phyloP scores from a whole-genome alignment of 202 grass and related monocot genomes.

The Elaeis oleifera region DNA sequence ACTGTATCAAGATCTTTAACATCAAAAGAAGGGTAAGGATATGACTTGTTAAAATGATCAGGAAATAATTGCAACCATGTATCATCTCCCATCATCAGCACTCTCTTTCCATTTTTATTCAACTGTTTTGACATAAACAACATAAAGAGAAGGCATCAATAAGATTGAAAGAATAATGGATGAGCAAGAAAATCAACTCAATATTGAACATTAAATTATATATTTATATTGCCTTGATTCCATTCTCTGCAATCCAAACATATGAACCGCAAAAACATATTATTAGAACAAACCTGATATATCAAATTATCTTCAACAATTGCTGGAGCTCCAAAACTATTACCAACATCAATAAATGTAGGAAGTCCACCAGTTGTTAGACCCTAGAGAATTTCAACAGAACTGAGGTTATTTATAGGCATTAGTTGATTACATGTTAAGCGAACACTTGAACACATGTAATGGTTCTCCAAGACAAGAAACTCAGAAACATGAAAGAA shows the following conservation, averaged over 20 bases:
- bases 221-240: no score
- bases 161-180: neutral
- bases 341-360: slow-evolving; percentile 94
- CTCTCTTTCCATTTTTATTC: slow-evolving; percentile 61
- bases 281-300: slow-evolving; percentile 59
- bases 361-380: slow-evolving; percentile 87
- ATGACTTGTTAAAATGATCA: slow-evolving; percentile 82
- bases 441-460: no score
- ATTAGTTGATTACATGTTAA: no score
- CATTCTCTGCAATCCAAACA: no score
- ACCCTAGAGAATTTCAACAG: slow-evolving; percentile 34
- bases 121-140: slow-evolving; percentile 40
- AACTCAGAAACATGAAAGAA: no score
- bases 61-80: slow-evolving; percentile 96
- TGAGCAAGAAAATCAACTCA: neutral
- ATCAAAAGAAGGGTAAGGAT: slow-evolving; percentile 95
- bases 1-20: slow-evolving; percentile 99
- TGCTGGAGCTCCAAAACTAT: slow-evolving; percentile 88
- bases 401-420: no score
- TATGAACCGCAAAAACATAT: neutral
- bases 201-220: no score
- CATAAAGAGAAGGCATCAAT: slow-evolving; percentile 19
- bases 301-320: slow-evolving; percentile 97
- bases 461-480: no score
- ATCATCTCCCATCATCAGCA: slow-evolving; percentile 98